Base-by-base conservation (phyloP, 2,329 filamentous ascomycete species). In the Nannizziopsis barbatae region DNA sequence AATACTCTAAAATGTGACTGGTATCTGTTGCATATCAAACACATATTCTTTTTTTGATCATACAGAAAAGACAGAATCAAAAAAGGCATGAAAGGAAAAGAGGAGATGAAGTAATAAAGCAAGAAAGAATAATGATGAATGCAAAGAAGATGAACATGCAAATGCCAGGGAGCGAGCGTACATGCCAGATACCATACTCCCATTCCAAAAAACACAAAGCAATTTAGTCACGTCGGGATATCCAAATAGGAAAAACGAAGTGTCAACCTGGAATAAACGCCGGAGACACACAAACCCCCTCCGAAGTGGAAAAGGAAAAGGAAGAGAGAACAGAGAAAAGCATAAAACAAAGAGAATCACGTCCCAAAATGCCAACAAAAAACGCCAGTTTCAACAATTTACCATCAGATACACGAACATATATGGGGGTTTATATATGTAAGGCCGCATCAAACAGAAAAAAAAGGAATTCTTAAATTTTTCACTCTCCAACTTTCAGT, bases 401-500 rank as follows among this genome's bases (percentile, higher is more conserved):
- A 27, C 22, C 22, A 27, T 27, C 22, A 27, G 22, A 27, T 7
- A 27, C 3, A 3, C 22, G 7, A 4, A 7, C 22, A 27, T 27
- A 27, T 27, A 27, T 27, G 7, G 22, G 22, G n/a, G n/a, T n/a
- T 27, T 27, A 27, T 27, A 27, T 27, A 27, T 3, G 22, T 27
- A 27, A 7, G 22, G 3, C 22, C 7, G 22, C n/a, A n/a, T n/a
- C n/a, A n/a, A n/a, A n/a, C n/a, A n/a, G n/a, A n/a, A n/a, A n/a
- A n/a, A n/a, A n/a, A n/a, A n/a, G n/a, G n/a, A n/a, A n/a, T n/a
- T n/a, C n/a, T n/a, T n/a, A n/a, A n/a, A n/a, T n/a, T 12, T 11
- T 36, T 49, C 33, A 53, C 33, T 55, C 22, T 27, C 22, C 51
- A 14, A 55, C 53, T 55, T 68, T 71, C 35, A 68, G 54, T 50